Evolutionary conservation across 768 basidiomycete species (phyloP).

Genomic region (Leucosporidium creatinivorum): DNA sequence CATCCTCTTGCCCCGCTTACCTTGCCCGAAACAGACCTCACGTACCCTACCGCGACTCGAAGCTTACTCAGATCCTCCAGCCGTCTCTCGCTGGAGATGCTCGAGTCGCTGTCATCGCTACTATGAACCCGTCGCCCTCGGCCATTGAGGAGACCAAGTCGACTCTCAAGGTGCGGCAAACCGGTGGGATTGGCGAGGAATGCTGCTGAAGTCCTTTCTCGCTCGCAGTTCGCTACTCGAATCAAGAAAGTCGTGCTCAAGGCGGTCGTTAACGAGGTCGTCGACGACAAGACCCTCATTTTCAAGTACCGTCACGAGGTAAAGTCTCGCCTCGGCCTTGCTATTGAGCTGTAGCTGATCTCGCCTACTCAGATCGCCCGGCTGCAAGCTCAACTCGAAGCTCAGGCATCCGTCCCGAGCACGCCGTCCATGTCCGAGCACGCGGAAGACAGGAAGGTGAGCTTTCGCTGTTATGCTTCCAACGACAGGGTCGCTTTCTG

Average conservation of each 20-base stretch:
- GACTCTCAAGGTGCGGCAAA: conserved; percentile 83
- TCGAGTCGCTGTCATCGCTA: conserved; percentile 87
- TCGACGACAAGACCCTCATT: conserved; percentile 37
- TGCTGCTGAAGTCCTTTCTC: background rate
- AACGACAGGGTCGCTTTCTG: no score
- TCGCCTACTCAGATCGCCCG: conserved; percentile 16
- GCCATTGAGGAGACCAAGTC: conserved; percentile 79
- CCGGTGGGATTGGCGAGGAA: conserved; percentile 56
- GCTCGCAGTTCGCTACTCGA: conserved; percentile 63
- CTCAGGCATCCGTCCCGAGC: conserved; percentile 7
- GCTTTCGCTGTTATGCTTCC: background rate
- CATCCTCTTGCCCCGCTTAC: conserved; percentile 48
- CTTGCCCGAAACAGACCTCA: conserved; percentile 57
- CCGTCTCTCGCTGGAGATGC: conserved; percentile 92
- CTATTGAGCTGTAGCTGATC: background rate
- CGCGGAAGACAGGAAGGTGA: background rate
- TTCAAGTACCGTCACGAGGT: conserved; percentile 33
- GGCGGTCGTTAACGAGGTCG: conserved; percentile 35
- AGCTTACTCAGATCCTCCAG: conserved; percentile 64
- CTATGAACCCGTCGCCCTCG: conserved; percentile 73
- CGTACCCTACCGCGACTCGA: conserved; percentile 94
- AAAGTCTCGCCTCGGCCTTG: background rate
- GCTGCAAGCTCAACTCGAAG: conserved; percentile 29
- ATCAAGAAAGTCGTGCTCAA: conserved; percentile 73
- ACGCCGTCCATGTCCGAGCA: conserved; percentile 17